These are phyloP conservation scores for Articulospora tetracladia DNA, from an alignment of 495 filamentous ascomycete species.

Conservation along the genomic window DNA sequence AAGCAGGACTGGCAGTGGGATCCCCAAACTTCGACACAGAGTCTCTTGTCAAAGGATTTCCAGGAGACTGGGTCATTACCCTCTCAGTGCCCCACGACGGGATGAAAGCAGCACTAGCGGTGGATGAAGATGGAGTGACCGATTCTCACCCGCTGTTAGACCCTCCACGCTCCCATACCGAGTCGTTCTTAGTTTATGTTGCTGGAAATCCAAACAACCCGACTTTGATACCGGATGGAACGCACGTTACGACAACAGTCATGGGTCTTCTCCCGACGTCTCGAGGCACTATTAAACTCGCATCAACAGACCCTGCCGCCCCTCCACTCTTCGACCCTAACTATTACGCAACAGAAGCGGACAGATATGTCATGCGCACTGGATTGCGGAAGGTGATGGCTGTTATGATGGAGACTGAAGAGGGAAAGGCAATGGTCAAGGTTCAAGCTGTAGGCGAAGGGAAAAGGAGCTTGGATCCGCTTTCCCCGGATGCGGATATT, in stretches of 20 bases:
- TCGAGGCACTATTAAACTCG: slow-evolving; percentile 40
- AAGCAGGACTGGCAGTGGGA: slow-evolving; percentile 32
- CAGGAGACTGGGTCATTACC: slow-evolving; percentile 26
- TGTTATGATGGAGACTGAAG: slow-evolving; percentile 38
- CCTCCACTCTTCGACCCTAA: slow-evolving; percentile 49
- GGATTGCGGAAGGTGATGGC: slow-evolving; percentile 38
- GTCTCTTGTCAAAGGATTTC: slow-evolving; percentile 28
- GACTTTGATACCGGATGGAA: slow-evolving; percentile 39
- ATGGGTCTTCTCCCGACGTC: slow-evolving; percentile 28
- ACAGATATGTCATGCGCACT: slow-evolving; percentile 34
- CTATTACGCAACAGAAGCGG: slow-evolving; percentile 34
- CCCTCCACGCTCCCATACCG: background rate
- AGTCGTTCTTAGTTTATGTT: background rate
- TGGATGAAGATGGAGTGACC: slow-evolving; percentile 21
- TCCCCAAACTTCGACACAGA: slow-evolving; percentile 29
- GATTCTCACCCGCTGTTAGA: background rate
- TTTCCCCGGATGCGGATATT: slow-evolving; percentile 35
- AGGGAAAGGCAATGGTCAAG: slow-evolving; percentile 43
- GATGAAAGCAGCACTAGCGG: slow-evolving; percentile 28
- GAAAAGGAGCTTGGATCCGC: slow-evolving; percentile 36
- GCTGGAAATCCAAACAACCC: slow-evolving; percentile 15
- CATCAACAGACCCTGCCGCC: slow-evolving; percentile 27
- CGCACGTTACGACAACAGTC: slow-evolving; percentile 32
- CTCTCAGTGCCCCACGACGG: slow-evolving; percentile 14
- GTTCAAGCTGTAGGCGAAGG: slow-evolving; percentile 37